Evolutionary conservation across 768 basidiomycete species (phyloP).

Genomic region (Rhodotorula diobovata): DNA sequence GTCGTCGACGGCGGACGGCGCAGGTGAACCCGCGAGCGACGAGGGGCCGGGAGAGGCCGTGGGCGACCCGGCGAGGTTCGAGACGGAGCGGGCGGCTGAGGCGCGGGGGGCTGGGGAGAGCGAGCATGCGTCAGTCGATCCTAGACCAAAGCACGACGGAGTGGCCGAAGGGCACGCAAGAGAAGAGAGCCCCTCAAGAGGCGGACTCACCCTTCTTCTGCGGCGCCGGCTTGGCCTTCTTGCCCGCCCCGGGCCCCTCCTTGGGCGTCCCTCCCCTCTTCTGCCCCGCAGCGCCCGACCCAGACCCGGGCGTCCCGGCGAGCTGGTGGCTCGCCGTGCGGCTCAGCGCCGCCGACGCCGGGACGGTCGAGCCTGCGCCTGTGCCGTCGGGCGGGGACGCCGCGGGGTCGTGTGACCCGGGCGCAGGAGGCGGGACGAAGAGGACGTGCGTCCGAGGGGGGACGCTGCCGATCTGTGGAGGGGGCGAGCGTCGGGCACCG

Average conservation of each 20-base stretch:
- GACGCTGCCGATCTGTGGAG: slow-evolving; percentile 22
- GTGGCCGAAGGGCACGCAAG: too few species aligned
- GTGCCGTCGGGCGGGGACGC: neutral
- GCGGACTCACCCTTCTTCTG: neutral
- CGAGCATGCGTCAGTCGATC: neutral
- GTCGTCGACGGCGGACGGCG: neutral
- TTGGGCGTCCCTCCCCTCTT: slow-evolving; percentile 5
- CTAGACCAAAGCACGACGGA: neutral
- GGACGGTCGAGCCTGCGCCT: neutral
- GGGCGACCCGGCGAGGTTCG: neutral
- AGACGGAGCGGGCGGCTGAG: neutral
- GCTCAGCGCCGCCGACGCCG: neutral
- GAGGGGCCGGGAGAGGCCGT: neutral
- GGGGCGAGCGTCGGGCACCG: too few species aligned
- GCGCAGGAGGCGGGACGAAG: neutral
- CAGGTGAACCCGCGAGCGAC: neutral
- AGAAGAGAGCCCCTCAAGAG: neutral
- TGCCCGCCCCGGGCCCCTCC: neutral
- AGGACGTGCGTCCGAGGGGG: slow-evolving; percentile 16
- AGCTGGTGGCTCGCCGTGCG: neutral
- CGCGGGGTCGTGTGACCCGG: neutral
- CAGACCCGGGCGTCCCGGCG: neutral
- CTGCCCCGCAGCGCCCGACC: neutral
- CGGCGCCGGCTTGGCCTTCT: neutral
- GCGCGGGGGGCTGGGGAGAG: neutral